phyloP scores from a whole-genome alignment of 2,329 filamentous ascomycete species.

The Aaosphaeria arxii region DNA sequence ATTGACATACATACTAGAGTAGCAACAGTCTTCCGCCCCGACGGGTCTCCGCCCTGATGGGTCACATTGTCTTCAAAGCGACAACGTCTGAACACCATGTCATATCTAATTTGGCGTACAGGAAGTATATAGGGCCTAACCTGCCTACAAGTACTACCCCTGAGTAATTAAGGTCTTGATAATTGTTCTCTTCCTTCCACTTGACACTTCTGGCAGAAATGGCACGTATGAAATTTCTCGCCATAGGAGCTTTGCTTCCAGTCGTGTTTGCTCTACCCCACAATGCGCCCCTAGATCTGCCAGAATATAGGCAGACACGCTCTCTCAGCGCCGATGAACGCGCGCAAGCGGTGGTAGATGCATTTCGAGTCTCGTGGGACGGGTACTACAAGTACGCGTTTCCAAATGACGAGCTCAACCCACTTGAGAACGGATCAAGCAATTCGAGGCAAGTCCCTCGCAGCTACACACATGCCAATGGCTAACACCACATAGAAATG shows the following conservation, averaged over 20 bases:
- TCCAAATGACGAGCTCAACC: conserved; percentile 71
- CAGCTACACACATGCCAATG: not conserved
- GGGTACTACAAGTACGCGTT: conserved; percentile 70
- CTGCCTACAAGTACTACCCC: not conserved
- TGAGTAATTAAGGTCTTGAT: not conserved
- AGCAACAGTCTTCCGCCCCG: not conserved
- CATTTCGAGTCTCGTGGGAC: conserved; percentile 33
- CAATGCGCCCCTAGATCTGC: conserved; percentile 6
- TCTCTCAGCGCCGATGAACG: conserved; percentile 10
- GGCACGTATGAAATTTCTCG: not conserved
- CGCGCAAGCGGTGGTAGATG: conserved; percentile 32
- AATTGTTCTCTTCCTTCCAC: not conserved
- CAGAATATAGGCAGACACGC: conserved; percentile 10
- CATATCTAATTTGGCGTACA: not conserved
- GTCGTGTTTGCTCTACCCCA: conserved; percentile 12
- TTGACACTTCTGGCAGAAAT: not conserved
- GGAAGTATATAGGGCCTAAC: not conserved
- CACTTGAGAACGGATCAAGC: conserved; percentile 61
- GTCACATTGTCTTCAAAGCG: not conserved
- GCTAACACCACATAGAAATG: conserved; percentile 56
- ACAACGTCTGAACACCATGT: not conserved
- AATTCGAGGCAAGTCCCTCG: conserved; percentile 63
- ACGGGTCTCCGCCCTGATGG: not conserved
- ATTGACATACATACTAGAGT: not conserved
- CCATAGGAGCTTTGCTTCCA: conserved; percentile 9